Conservation (phyloP, 768 basidiomycete species). For the Podaxis mareebaensis region DNA sequence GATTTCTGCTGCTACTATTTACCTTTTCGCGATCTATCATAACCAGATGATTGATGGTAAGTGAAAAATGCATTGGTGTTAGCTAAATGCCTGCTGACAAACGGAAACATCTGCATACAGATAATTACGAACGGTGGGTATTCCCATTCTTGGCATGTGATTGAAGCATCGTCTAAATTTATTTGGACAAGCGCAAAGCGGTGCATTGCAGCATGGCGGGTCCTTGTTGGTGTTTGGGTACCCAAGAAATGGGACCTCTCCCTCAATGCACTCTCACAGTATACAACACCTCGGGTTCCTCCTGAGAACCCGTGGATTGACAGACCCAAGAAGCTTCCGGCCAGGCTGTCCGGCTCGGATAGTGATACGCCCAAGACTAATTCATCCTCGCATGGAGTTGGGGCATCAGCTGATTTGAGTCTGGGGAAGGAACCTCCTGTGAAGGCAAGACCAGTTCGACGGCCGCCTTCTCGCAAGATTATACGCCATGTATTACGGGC, state of each 20-base stretch:
- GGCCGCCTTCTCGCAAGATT: conserved; percentile 78
- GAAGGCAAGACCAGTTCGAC: conserved; percentile 35
- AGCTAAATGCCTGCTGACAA: conserved; percentile 11
- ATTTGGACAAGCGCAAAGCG: conserved; percentile 76
- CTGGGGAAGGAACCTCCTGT: conserved; percentile 42
- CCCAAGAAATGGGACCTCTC: conserved; percentile 84
- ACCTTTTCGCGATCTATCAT: conserved; percentile 84
- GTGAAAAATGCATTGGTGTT: conserved; percentile 27
- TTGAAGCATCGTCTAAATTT: conserved; percentile 1
- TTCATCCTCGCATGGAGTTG: conserved; percentile 21
- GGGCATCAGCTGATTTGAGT: conserved; percentile 25
- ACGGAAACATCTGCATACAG: conserved; percentile 40
- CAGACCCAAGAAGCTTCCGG: conserved; percentile 34
- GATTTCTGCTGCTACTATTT: conserved; percentile 67
- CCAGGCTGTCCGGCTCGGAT: conserved; percentile 21
- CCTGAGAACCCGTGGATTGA: conserved; percentile 75
- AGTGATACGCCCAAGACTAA: conserved; percentile 19
- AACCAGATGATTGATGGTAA: conserved; percentile 81
- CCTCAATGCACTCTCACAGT: conserved; percentile 68
- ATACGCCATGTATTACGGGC: conserved; percentile 88
- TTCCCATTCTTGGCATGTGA: conserved; percentile 35
- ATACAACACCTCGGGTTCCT: conserved; percentile 65
- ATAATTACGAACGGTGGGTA: conserved; percentile 71
- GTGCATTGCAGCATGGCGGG: conserved; percentile 90
- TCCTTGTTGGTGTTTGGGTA: conserved; percentile 94